phyloP scores from a whole-genome alignment of 2,329 filamentous ascomycete genomes.

The Cladosporium austrohemisphaericum region DNA sequence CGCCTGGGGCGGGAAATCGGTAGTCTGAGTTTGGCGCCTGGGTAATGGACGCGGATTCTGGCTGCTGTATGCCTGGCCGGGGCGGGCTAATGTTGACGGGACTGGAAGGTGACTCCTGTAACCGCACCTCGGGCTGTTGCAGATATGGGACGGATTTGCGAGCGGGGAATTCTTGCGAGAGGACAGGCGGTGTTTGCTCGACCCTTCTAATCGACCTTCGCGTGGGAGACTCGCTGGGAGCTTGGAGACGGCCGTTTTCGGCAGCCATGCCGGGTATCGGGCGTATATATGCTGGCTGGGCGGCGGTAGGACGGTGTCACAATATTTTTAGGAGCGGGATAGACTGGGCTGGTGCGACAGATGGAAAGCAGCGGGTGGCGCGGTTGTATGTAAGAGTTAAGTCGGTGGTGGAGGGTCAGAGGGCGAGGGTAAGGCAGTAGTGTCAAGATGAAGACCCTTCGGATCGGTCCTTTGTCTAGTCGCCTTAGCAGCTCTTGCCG shows the following conservation, averaged over 20 bases:
- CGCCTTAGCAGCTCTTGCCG: background rate
- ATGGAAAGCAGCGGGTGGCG: too few relatives aligned
- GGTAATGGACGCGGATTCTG: slow-evolving; percentile 29
- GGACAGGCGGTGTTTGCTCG: slow-evolving; percentile 11
- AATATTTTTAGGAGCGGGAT: background rate
- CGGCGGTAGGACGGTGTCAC: too few relatives aligned
- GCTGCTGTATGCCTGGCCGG: slow-evolving; percentile 25
- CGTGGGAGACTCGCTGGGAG: slow-evolving; percentile 4
- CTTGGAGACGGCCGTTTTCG: slow-evolving; percentile 8
- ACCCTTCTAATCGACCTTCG: slow-evolving; percentile 11
- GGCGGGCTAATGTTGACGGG: slow-evolving; percentile 33
- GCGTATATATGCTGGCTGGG: background rate
- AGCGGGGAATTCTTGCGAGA: slow-evolving; percentile 7
- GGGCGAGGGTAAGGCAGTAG: background rate
- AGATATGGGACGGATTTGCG: slow-evolving; percentile 12
- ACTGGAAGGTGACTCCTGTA: slow-evolving; percentile 32
- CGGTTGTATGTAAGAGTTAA: background rate
- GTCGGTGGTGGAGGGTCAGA: background rate
- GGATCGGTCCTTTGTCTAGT: slow-evolving; percentile 4
- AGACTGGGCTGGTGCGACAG: background rate
- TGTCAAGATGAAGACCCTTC: background rate
- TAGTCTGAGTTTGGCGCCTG: slow-evolving; percentile 12
- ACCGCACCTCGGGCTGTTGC: slow-evolving; percentile 26
- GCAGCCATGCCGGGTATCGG: slow-evolving; percentile 9
- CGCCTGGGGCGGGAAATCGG: slow-evolving; percentile 18